These are phyloP conservation scores for Holtermanniella nyarrowii DNA, from an alignment of 768 basidiomycete species.

Conservation along the genomic window DNA sequence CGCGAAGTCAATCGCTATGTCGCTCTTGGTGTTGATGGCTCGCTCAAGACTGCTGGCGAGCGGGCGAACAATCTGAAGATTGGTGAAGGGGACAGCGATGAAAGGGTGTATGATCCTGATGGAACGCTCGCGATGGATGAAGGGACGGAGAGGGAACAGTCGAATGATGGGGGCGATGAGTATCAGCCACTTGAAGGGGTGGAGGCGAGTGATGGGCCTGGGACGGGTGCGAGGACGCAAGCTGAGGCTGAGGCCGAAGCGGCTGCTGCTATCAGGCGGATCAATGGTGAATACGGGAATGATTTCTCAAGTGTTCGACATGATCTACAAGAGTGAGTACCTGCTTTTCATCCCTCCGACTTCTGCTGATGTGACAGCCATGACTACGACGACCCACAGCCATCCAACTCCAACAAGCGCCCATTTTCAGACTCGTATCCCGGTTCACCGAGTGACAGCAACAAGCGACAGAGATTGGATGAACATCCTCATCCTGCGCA, in stretches of 20 bases:
- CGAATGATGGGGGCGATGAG: background rate
- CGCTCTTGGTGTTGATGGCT: background rate
- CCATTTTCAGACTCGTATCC: background rate
- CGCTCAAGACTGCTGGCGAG: slow-evolving; percentile 1
- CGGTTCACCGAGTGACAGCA: background rate
- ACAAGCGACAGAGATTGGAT: background rate
- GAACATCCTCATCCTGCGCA: background rate
- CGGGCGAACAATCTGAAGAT: background rate
- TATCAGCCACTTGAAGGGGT: background rate
- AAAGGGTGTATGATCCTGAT: background rate
- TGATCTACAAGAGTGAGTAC: background rate
- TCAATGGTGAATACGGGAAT: background rate
- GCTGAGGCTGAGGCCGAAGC: background rate
- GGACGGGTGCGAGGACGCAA: background rate
- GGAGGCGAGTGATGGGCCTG: background rate
- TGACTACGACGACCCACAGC: background rate
- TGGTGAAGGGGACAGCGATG: background rate
- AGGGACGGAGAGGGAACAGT: background rate
- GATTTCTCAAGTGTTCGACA: background rate
- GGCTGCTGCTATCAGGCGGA: background rate
- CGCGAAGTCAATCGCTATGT: slow-evolving; percentile 9
- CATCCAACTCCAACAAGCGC: background rate
- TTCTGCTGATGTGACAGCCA: background rate
- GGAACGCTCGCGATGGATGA: background rate
- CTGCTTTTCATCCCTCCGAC: background rate